phyloP scores from a whole-genome alignment of 2,329 filamentous ascomycete genomes.

The Cercospora janseana region DNA sequence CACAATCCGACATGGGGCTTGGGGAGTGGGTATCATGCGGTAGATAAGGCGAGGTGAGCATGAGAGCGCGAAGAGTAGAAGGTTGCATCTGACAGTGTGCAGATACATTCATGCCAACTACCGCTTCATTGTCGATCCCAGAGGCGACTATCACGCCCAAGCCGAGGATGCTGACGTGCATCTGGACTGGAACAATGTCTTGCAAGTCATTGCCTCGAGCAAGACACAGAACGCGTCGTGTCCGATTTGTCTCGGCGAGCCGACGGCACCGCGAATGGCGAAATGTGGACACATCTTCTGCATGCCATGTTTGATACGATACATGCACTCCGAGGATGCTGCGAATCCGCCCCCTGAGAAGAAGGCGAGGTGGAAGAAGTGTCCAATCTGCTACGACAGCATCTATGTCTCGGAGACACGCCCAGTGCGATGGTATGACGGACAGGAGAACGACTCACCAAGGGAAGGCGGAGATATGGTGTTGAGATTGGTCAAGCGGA shows the following conservation, averaged over 20 bases:
- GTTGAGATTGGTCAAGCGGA: conserved; percentile 77
- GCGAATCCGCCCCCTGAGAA: conserved; percentile 62
- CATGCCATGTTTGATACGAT: conserved; percentile 85
- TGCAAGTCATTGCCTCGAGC: conserved; percentile 87
- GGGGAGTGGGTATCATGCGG: conserved; percentile 83
- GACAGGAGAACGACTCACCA: conserved; percentile 78
- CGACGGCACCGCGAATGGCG: conserved; percentile 93
- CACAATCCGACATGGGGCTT: conserved; percentile 78
- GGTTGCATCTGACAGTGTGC: conserved; percentile 21
- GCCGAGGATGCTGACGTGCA: conserved; percentile 83
- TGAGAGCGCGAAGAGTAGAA: not conserved
- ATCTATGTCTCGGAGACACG: conserved; percentile 89
- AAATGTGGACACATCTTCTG: conserved; percentile 98
- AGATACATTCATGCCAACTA: conserved; percentile 95
- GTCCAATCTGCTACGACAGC: conserved; percentile 89
- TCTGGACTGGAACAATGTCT: conserved; percentile 83
- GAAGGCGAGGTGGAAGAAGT: conserved; percentile 84
- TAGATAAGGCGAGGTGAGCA: conserved; percentile 78
- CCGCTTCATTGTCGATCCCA: conserved; percentile 87
- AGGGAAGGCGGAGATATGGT: conserved; percentile 86
- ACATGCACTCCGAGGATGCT: conserved; percentile 86
- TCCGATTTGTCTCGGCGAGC: conserved; percentile 90
- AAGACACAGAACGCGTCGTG: conserved; percentile 86
- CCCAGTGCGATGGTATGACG: conserved; percentile 86
- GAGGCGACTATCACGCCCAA: conserved; percentile 74